Conservation (phyloP, 495 filamentous ascomycete genomes). For the Lasiosphaeriaceae sp. region DNA sequence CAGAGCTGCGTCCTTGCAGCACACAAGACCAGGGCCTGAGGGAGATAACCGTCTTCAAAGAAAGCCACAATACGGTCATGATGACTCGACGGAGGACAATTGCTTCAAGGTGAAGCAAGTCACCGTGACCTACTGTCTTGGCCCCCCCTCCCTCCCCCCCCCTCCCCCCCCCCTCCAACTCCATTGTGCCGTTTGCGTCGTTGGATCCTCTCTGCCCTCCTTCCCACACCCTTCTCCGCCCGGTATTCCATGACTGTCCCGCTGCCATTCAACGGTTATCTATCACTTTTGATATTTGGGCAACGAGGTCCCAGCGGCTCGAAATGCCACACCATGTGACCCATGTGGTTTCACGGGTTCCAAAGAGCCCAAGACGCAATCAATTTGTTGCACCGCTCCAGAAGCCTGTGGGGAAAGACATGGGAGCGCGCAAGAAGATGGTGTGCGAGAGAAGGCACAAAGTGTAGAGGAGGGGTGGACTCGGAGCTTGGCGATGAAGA, state of each 20-base stretch:
- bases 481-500: constrained; percentile 18
- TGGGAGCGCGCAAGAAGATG: constrained; percentile 19
- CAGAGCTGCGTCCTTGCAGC: constrained; percentile 4
- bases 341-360: constrained; percentile 14
- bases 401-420: constrained; percentile 20
- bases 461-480: constrained; percentile 12
- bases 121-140: too few species aligned
- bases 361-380: constrained; percentile 15
- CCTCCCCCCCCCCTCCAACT: not conserved
- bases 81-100: too few species aligned
- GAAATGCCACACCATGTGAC: constrained; percentile 25
- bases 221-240: not conserved
- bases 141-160: not conserved
- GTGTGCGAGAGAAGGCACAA: constrained; percentile 19
- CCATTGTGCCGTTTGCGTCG: not conserved
- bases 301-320: not conserved
- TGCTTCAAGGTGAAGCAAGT: too few species aligned
- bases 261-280: not conserved
- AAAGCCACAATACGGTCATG: not conserved
- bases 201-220: not conserved
- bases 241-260: not conserved
- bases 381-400: constrained; percentile 19
- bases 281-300: not conserved
- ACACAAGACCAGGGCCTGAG: not conserved
- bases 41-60: not conserved